Evolutionary conservation across 148 eudicot species (phyloP).

Genomic region (Rhododendron griersonianum): DNA sequence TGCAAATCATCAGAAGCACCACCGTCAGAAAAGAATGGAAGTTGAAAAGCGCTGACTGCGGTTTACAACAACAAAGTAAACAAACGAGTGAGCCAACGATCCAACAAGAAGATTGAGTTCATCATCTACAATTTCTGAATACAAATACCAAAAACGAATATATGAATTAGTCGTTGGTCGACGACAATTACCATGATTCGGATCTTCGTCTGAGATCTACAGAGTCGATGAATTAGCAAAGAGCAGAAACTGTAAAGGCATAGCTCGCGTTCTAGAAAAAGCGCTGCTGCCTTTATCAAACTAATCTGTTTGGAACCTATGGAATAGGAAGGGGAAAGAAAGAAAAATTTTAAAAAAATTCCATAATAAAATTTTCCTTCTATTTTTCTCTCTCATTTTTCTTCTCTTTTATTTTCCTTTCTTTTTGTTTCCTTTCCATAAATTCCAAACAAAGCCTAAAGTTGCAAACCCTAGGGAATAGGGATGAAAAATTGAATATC

Average conservation of each 20-base stretch:
- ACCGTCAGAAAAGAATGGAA: slow-evolving; percentile 91
- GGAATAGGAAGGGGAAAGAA: no score
- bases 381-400: no score
- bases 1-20: slow-evolving; percentile 73
- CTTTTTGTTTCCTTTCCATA: no score
- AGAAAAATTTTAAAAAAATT: no score
- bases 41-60: slow-evolving; percentile 90
- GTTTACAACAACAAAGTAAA: neutral
- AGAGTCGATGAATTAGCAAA: neutral
- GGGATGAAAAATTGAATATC: no score
- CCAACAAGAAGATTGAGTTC: neutral
- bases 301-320: no score
- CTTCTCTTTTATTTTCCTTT: no score
- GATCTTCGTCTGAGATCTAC: neutral
- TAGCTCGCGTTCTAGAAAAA: neutral
- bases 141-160: no score
- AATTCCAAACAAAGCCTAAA: no score
- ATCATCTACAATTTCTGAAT: neutral
- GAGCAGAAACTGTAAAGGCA: neutral
- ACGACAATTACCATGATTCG: neutral
- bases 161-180: neutral
- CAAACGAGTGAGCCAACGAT: neutral
- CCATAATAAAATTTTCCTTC: no score
- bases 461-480: no score
- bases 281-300: neutral